Evolutionary conservation across 768 basidiomycete species (phyloP), one percentile per base, ranked within the genome.

Genomic region (Calocybe gangraenosa): DNA sequence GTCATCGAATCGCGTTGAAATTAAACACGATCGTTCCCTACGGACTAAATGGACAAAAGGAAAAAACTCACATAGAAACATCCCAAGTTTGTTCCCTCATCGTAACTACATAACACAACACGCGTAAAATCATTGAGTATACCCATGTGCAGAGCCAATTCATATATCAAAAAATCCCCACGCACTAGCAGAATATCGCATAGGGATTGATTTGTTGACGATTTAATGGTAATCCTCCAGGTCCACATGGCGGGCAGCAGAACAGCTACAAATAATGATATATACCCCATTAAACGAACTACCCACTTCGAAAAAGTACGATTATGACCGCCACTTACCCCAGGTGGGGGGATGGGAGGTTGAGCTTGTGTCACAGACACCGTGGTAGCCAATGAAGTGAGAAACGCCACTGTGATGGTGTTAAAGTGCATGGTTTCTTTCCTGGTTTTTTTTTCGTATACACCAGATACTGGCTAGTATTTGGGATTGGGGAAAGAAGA

Each of bases 11-110:
- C 34, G 15, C 33, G 42, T 15, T 3, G 8, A 21, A 21, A 15
- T 17, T 31, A 7, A 41, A n/a, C n/a, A n/a, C n/a, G n/a, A n/a
- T n/a, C n/a, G n/a, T n/a, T n/a, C n/a, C n/a, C n/a, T n/a, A n/a
- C n/a, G n/a, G n/a, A n/a, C n/a, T n/a, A n/a, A n/a, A n/a, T n/a
- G n/a, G n/a, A n/a, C n/a, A n/a, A n/a, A n/a, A n/a, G n/a, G n/a
- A n/a, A n/a, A n/a, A n/a, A n/a, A 48, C 49, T 42, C 35, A 53
- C 49, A 30, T 56, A 53, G 40, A 56, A 48, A 35, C 54, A 55
- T 8, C 21, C 48, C 18, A 37, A 20, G 11, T 34, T 40, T 7
- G 48, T 55, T 8, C 42, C 51, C 17, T 46, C 40, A 32, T 43
- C 25, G 37, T 48, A 48, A 35, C 50, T 48, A 13, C 8, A n/a